Evolutionary conservation across 768 basidiomycete species (phyloP).

Genomic region (Psilocybe tampanensis): DNA sequence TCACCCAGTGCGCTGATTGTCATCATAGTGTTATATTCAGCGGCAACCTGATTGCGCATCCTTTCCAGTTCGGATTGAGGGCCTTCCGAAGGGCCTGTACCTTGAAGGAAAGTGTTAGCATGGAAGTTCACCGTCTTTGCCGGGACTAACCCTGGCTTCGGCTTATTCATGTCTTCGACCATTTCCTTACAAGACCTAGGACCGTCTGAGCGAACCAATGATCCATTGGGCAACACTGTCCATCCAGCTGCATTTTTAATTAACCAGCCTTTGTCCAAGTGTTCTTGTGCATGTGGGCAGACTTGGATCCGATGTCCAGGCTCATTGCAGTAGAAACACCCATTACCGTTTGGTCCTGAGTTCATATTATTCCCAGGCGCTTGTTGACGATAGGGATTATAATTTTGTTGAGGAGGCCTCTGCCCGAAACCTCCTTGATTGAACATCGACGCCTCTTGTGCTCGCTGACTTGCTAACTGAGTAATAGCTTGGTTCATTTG

Average conservation of each 20-base stretch:
- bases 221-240: neutral
- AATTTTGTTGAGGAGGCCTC: no score
- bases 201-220: neutral
- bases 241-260: neutral
- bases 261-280: neutral
- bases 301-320: neutral
- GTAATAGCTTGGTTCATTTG: no score
- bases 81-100: neutral
- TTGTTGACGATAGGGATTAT: no score
- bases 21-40: no score
- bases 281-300: neutral
- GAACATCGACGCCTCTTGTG: no score
- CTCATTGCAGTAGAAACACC: neutral
- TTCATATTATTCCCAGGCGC: no score
- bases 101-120: neutral
- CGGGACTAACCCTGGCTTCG: neutral
- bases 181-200: neutral
- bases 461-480: no score
- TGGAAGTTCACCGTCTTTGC: neutral
- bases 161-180: neutral
- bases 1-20: neutral
- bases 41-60: no score
- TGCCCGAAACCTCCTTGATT: no score
- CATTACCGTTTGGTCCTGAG: neutral
- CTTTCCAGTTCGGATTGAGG: neutral